Percentiles rank a stretch among this genome's conserved stretches.
Conservation (phyloP, 768 basidiomycete genomes). For the Xerocomus spinulosus region DNA sequence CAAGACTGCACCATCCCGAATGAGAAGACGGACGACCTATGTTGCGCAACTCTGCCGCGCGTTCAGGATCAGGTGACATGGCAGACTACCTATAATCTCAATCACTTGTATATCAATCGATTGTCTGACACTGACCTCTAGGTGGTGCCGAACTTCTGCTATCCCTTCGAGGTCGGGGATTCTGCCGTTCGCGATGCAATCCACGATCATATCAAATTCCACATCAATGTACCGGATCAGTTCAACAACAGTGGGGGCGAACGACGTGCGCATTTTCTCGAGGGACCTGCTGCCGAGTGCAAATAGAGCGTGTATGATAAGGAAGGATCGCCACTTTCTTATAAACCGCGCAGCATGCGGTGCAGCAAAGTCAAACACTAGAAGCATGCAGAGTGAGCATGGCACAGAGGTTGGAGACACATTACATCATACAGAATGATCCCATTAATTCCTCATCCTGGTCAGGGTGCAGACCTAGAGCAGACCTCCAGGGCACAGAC, state of each 20-base stretch:
- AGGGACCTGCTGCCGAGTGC: conserved; percentile 4
- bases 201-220: conserved; percentile 10
- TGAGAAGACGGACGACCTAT: conserved; percentile 11
- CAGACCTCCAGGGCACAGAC: not conserved
- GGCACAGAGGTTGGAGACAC: not conserved
- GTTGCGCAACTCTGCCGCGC: conserved; percentile 5
- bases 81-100: not conserved
- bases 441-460: conserved; percentile 7
- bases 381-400: not conserved
- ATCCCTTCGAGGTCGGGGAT: conserved; percentile 9
- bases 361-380: conserved; percentile 5
- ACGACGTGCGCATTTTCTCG: conserved; percentile 2
- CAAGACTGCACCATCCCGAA: conserved; percentile 11
- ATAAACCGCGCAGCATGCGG: conserved; percentile 5
- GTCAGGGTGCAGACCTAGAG: conserved; percentile 1
- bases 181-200: conserved; percentile 11
- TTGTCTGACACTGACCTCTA: not conserved
- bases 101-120: not conserved
- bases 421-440: conserved; percentile 4
- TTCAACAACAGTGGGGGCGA: conserved; percentile 11
- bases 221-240: conserved; percentile 7
- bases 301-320: conserved; percentile 10
- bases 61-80: not conserved
- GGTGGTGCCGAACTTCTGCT: not conserved
- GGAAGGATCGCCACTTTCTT: conserved; percentile 11